phyloP scores from a whole-genome alignment of 2,329 filamentous ascomycete species.

The Fusarium pseudoanthophilum region DNA sequence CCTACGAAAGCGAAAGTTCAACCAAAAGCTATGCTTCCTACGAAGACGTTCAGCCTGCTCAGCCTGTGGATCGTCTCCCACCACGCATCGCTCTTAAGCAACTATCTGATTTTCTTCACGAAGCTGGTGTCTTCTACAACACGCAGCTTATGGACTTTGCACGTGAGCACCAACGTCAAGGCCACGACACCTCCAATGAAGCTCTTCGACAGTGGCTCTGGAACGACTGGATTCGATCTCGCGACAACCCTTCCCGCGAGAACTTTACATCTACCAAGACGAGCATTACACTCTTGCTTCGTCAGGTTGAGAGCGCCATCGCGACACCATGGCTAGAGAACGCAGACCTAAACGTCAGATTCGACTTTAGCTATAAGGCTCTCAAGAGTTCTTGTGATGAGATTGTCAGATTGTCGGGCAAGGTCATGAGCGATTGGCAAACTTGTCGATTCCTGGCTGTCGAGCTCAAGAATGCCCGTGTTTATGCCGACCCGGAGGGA shows the following conservation, averaged over 20 bases:
- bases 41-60: background rate
- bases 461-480: conserved; percentile 24
- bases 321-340: conserved; percentile 22
- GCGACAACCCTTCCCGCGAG: conserved; percentile 9
- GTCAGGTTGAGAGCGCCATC: conserved; percentile 16
- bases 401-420: conserved; percentile 17
- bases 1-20: conserved; percentile 7
- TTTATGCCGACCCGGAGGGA: conserved; percentile 28
- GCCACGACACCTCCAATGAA: conserved; percentile 14
- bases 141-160: conserved; percentile 20
- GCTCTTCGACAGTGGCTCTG: conserved; percentile 24
- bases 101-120: conserved; percentile 25
- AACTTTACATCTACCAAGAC: conserved; percentile 25
- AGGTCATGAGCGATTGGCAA: conserved; percentile 24
- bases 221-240: conserved; percentile 16
- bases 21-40: conserved; percentile 8
- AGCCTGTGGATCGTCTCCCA: conserved; percentile 14
- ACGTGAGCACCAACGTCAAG: conserved; percentile 4
- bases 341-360: background rate
- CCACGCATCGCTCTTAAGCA: conserved; percentile 31
- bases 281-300: conserved; percentile 7
- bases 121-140: conserved; percentile 15
- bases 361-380: conserved; percentile 10
- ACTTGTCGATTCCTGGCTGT: conserved; percentile 28
- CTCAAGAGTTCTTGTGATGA: conserved; percentile 11